Conservation (phyloP, 2,329 filamentous ascomycete genomes). For the Sarocladiaceae sp. region DNA sequence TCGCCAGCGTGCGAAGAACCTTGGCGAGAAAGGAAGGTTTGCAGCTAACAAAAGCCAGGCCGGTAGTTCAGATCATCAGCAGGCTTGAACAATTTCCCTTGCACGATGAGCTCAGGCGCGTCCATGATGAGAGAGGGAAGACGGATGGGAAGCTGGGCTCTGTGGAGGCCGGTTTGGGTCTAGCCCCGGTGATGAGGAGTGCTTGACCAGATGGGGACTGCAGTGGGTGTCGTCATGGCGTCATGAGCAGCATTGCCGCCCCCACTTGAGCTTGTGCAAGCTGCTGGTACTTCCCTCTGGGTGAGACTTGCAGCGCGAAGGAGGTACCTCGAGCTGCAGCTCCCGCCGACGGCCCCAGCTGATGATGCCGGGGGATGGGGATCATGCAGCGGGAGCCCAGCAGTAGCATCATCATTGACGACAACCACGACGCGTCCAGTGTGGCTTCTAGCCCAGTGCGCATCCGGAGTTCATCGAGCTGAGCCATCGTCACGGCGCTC, state of each 20-base stretch:
- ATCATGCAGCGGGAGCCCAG: no score
- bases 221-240: slow-evolving; percentile 8
- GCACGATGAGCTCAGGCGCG: not conserved
- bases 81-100: no score
- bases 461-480: not conserved
- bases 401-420: slow-evolving; percentile 2
- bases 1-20: not conserved
- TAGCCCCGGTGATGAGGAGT: not conserved
- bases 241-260: slow-evolving; percentile 3
- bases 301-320: not conserved
- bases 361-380: not conserved
- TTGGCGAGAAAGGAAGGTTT: not conserved
- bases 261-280: slow-evolving; percentile 4
- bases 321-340: not conserved
- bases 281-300: not conserved
- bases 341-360: not conserved
- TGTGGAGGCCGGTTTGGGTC: not conserved
- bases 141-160: not conserved
- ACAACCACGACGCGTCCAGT: not conserved
- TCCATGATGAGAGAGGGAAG: not conserved
- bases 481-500: not conserved
- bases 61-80: no score
- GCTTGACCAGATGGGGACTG: not conserved
- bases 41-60: no score
- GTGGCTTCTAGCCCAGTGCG: not conserved